A percentile compares a stretch with the other conserved stretches of the same genome.
These are phyloP conservation scores for Alternaria incomplexa DNA, from an alignment of 2,329 filamentous ascomycete genomes.

Conservation along the genomic window DNA sequence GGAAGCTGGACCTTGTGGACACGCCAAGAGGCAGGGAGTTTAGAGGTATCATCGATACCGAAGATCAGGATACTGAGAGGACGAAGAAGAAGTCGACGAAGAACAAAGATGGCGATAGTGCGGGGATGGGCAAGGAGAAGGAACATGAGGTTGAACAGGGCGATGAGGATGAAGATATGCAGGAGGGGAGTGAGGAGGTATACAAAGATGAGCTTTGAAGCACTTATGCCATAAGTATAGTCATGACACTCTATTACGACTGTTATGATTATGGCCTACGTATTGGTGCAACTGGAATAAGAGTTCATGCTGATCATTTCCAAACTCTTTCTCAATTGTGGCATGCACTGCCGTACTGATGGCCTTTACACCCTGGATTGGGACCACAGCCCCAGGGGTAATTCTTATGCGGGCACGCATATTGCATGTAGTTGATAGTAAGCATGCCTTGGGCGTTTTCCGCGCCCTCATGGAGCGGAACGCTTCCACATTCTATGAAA, in stretches of 20 bases:
- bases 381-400: neutral
- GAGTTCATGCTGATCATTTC: neutral
- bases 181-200: slow-evolving; percentile 50
- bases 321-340: neutral
- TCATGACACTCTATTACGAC: neutral
- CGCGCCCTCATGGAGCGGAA: neutral
- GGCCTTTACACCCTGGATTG: neutral
- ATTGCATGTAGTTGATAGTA: neutral
- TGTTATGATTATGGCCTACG: neutral
- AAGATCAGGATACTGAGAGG: slow-evolving; percentile 58
- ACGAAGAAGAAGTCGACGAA: slow-evolving; percentile 25
- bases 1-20: slow-evolving; percentile 82
- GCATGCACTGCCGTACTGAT: too few species aligned
- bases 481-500: neutral
- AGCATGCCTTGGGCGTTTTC: neutral
- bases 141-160: slow-evolving; percentile 31
- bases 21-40: slow-evolving; percentile 69
- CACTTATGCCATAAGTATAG: neutral
- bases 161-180: slow-evolving; percentile 28
- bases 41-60: slow-evolving; percentile 70
- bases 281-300: neutral
- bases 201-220: slow-evolving; percentile 48
- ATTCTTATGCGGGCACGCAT: neutral
- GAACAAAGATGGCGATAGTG: slow-evolving; percentile 28
- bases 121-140: slow-evolving; percentile 51